Evolutionary conservation across 2,329 filamentous ascomycete genomes (phyloP).

Genomic region (Fusarium paranaense): DNA sequence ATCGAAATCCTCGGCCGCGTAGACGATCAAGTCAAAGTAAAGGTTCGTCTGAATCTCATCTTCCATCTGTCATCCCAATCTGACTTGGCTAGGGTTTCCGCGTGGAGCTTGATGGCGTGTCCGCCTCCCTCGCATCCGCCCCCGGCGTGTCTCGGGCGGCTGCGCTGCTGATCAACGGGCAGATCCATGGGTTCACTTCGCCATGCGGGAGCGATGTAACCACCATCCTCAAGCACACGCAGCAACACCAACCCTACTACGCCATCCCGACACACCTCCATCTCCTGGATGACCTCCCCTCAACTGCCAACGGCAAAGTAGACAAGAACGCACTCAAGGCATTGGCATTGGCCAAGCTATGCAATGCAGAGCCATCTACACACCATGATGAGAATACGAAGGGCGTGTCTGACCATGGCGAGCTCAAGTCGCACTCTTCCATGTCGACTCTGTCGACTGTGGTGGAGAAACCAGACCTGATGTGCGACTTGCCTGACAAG

Average conservation of each 20-base stretch:
- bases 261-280: slow-evolving; percentile 62
- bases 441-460: slow-evolving; percentile 44
- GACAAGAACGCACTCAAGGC: slow-evolving; percentile 61
- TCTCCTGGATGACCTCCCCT: slow-evolving; percentile 57
- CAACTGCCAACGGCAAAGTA: slow-evolving; percentile 68
- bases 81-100: slow-evolving; percentile 61
- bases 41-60: slow-evolving; percentile 49
- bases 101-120: slow-evolving; percentile 69
- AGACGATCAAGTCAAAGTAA: slow-evolving; percentile 73
- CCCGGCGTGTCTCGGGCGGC: slow-evolving; percentile 60
- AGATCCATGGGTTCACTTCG: slow-evolving; percentile 64
- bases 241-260: slow-evolving; percentile 64
- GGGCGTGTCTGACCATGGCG: slow-evolving; percentile 19
- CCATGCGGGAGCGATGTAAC: slow-evolving; percentile 49
- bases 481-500: slow-evolving; percentile 55
- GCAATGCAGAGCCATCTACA: slow-evolving; percentile 5
- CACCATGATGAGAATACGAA: slow-evolving; percentile 7
- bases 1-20: slow-evolving; percentile 66
- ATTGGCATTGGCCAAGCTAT: slow-evolving; percentile 41
- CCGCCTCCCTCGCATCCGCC: slow-evolving; percentile 60
- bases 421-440: slow-evolving; percentile 48
- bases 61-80: neutral
- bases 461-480: slow-evolving; percentile 47
- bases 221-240: slow-evolving; percentile 54
- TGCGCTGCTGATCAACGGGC: slow-evolving; percentile 58